Conservation (phyloP, 2,329 filamentous ascomycete species). For the Trichoderma afroharzianum region DNA sequence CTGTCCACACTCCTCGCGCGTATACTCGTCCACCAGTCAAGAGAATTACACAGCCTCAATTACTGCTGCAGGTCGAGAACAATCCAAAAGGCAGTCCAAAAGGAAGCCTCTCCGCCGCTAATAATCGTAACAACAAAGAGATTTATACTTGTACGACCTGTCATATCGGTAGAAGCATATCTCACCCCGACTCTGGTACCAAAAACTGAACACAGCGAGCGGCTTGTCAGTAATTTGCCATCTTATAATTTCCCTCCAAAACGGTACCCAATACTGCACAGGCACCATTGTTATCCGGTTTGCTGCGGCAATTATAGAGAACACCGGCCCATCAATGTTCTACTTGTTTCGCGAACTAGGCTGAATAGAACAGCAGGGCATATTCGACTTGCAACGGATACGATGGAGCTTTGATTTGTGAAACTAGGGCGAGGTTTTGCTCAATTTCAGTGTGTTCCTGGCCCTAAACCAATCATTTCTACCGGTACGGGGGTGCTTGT, state of each 20-base stretch:
- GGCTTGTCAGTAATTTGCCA: too few relatives aligned
- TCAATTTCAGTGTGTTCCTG: too few relatives aligned
- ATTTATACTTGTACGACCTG: not conserved
- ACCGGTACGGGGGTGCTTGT: not conserved
- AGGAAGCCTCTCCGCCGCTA: not conserved
- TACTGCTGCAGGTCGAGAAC: not conserved
- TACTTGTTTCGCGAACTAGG: too few relatives aligned
- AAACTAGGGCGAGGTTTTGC: too few relatives aligned
- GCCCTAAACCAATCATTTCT: not conserved
- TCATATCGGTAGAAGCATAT: not conserved
- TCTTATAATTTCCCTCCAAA: too few relatives aligned
- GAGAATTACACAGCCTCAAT: not conserved
- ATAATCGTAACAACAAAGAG: not conserved
- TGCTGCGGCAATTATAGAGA: too few relatives aligned
- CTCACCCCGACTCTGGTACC: not conserved
- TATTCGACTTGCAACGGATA: too few relatives aligned
- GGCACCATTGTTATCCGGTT: too few relatives aligned
- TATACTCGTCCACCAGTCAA: not conserved
- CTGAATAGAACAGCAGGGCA: too few relatives aligned
- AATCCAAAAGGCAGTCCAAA: not conserved
- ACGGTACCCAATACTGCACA: too few relatives aligned
- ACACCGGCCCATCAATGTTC: too few relatives aligned
- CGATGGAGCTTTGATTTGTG: too few relatives aligned
- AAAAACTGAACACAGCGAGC: not conserved
- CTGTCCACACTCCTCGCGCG: not conserved